Evolutionary conservation across 163 green algal genomes (phyloP), one percentile per base, ranked within the genome.

Genomic region (Scenedesmus sp.): DNA sequence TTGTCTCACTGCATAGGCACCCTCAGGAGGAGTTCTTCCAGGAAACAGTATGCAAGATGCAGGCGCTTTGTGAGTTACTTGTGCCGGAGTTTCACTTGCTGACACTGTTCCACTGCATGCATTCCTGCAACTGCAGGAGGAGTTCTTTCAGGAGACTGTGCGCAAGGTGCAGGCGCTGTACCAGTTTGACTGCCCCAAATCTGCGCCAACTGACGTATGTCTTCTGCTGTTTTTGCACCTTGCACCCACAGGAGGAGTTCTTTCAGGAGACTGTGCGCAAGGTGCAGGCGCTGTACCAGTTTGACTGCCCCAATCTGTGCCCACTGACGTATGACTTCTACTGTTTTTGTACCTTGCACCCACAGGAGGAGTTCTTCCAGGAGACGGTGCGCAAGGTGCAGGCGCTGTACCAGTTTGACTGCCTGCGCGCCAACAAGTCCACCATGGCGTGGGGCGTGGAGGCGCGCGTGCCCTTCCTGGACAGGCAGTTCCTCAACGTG

Each of bases 381-480:
- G 98, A 99, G 95, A 99, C 95, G 9, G 96, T 99, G 70, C 94
- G 97, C 67, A 99, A 99, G 96, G 93, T 98, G n/a, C 93, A 94
- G 91, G 96, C 96, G 87, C 95, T 99, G 92, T 96, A 99, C 96
- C 95, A 99, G 96, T 99, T 97, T 94, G 98, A 99, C 92, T 98
- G 99, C 87, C 94, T 99, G 90, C 96, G 98, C 81, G 98, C 98
- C 88, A 99, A 99, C 97, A 99, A 99, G 96, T 94, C 97, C n/a
- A 99, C 97, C 52, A 99, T 99, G 96, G 96, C 98, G 18, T 99
- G 96, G 96, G 98, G 98, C 76, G 92, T 99, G 26, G 98, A 99
- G 96, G 97, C 97, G 60, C 94, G 98, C 64, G 98, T 99, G 88
- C 98, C 98, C 20, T 99, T 99, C 95, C 95, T 99, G 79, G 98